Base-by-base conservation (phyloP, 768 basidiomycete species). In the Mycena indigotica region DNA sequence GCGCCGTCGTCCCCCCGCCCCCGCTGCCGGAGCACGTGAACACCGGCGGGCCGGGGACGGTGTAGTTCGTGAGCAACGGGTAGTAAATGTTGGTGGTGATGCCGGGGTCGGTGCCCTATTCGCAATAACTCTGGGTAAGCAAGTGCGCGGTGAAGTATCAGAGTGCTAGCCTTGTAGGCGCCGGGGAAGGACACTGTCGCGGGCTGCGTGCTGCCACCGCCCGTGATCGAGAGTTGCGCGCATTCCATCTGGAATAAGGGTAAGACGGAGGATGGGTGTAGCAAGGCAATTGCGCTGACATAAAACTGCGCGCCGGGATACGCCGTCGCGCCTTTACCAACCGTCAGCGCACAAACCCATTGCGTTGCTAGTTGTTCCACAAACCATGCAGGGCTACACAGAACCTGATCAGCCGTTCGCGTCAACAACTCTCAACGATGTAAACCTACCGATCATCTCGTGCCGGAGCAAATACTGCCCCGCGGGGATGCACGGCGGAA, bases 271-370 rank as follows among this genome's bases (percentile, higher is more conserved):
- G 40, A 24, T 41, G 39, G 32, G 19, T 13, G 17, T 45, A 63
- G 13, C 28, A 23, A 46, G 13, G 12, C 39, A 57, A 52, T 28
- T 63, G 63, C 29, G 67, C 73, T 52, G 55, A 79, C 82, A 61
- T 83, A 85, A 72, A 85, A 73, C 57, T 84, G 82, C 21, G 84
- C 84, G 32, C 84, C 83, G 35, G 80, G 82, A 63, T 82, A 83
- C 5, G 60, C 54, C 0, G 80, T 81, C 15, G 67, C 77, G 59
- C 79, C 83, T 32, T 82, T 69, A 35, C 80, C 81, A 49, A 79
- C 80, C 81, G 49, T 5, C n/a, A 45, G 41, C 1, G 19, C 28
- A 45, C 15, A 26, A 32, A 82, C 69, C 55, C 13, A 17, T 13
- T 21, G 10, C 23, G 35, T 21, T 2, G 25, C 19, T 19, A 30